Conservation (phyloP, 2,329 filamentous ascomycete species). For the Pleurostoma richardsiae region DNA sequence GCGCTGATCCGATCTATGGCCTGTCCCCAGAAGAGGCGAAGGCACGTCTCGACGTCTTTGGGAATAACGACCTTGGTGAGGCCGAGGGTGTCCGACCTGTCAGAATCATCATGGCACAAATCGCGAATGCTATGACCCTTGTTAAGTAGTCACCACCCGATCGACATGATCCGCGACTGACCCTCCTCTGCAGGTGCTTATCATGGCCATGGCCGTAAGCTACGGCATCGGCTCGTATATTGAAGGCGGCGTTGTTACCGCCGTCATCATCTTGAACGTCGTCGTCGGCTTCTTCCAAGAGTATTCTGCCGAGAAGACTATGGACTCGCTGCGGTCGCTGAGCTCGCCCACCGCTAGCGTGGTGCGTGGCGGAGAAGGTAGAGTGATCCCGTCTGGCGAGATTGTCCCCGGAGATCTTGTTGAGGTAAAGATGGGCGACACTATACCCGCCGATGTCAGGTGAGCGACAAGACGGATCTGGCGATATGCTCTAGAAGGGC, state of each 20-base stretch:
- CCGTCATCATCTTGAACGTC: slow-evolving; percentile 47
- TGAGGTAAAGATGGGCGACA: slow-evolving; percentile 43
- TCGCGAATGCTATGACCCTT: slow-evolving; percentile 60
- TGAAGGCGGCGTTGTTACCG: slow-evolving; percentile 47
- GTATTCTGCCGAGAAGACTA: slow-evolving; percentile 47
- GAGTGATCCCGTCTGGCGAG: slow-evolving; percentile 44
- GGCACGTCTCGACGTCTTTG: slow-evolving; percentile 43
- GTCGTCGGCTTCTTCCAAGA: slow-evolving; percentile 50
- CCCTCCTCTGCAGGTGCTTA: slow-evolving; percentile 24
- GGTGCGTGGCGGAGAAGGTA: slow-evolving; percentile 41
- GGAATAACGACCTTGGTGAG: slow-evolving; percentile 52
- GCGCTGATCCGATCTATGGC: slow-evolving; percentile 46
- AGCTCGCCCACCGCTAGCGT: slow-evolving; percentile 43
- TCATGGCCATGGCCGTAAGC: slow-evolving; percentile 43
- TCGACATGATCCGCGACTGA: no score
- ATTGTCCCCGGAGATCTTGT: slow-evolving; percentile 54
- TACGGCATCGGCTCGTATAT: slow-evolving; percentile 47
- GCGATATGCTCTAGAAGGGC: no score
- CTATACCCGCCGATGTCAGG: slow-evolving; percentile 33
- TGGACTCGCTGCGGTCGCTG: slow-evolving; percentile 43
- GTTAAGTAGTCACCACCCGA: slow-evolving; percentile 22
- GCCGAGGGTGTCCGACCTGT: slow-evolving; percentile 45
- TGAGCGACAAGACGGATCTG: slow-evolving; percentile 3
- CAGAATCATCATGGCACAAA: slow-evolving; percentile 53
- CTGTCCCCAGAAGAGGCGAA: slow-evolving; percentile 43